Conservation (phyloP, 2,329 filamentous ascomycete genomes). For the Venturia aucupariae region DNA sequence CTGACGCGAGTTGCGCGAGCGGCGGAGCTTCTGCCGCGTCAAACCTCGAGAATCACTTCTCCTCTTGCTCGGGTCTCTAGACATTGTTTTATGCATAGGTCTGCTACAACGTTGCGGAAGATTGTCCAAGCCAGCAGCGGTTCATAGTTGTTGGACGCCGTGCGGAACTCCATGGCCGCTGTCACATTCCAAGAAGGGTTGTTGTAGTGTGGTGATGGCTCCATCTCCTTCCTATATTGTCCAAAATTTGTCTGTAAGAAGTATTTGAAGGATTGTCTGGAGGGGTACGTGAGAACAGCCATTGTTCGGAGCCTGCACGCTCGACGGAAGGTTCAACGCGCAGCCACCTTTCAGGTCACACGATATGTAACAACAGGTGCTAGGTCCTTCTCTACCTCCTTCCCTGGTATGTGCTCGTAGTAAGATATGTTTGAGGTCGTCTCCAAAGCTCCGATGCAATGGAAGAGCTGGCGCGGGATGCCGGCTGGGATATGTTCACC, state of each 20-base stretch:
- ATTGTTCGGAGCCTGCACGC: too few species aligned
- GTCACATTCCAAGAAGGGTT: background rate
- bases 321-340: too few species aligned
- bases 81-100: background rate
- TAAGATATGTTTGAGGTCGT: too few species aligned
- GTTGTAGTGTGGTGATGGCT: background rate
- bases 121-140: background rate
- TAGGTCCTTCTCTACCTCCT: background rate
- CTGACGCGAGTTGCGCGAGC: too few species aligned
- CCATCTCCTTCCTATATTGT: background rate
- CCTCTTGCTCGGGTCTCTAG: background rate
- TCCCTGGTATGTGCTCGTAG: background rate
- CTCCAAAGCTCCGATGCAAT: too few species aligned
- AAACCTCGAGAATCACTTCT: background rate
- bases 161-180: background rate
- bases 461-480: too few species aligned
- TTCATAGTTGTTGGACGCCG: background rate
- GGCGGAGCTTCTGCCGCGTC: background rate
- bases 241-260: background rate
- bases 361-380: background rate
- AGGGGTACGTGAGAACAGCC: too few species aligned
- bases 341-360: too few species aligned
- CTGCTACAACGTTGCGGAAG: background rate
- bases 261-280: too few species aligned
- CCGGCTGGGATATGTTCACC: too few species aligned